These are phyloP conservation scores for Phoenix dactylifera DNA, from an alignment of 176 grass and related monocot genomes.

Conservation along the genomic window DNA sequence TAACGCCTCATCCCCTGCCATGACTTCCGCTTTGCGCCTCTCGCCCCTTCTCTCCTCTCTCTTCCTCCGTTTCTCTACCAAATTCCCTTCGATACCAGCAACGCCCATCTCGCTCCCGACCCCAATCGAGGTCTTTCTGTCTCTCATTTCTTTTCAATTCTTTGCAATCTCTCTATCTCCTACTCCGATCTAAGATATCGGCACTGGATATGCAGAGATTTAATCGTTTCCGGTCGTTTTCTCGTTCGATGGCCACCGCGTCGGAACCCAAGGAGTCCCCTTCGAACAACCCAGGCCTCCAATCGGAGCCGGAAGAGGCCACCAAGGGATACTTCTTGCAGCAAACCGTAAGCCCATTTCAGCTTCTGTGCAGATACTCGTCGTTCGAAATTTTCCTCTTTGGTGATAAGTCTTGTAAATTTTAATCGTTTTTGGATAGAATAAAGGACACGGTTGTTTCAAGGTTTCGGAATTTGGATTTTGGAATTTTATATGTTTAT, in stretches of 20 bases:
- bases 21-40: slow-evolving; percentile 32
- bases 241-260: slow-evolving; percentile 41
- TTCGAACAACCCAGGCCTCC: slow-evolving; percentile 63
- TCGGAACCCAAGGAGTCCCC: slow-evolving; percentile 62
- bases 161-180: background rate
- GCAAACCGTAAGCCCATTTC: slow-evolving; percentile 42
- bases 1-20: background rate
- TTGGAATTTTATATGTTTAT: background rate
- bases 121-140: background rate
- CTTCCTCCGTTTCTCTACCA: slow-evolving; percentile 23
- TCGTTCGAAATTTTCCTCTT: background rate
- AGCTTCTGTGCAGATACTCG: background rate
- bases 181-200: no score
- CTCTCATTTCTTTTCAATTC: background rate
- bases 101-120: slow-evolving; percentile 8
- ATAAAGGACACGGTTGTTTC: no score
- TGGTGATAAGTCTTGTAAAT: slow-evolving; percentile 3
- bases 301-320: slow-evolving; percentile 47
- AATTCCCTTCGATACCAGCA: slow-evolving; percentile 9
- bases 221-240: slow-evolving; percentile 28
- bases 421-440: no score
- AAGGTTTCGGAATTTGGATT: no score
- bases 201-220: slow-evolving; percentile 25
- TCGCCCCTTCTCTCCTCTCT: slow-evolving; percentile 6
- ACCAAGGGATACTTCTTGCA: slow-evolving; percentile 96